These are phyloP conservation scores for Holtermannia corniformis DNA, from an alignment of 768 basidiomycete species.

Conservation along the genomic window DNA sequence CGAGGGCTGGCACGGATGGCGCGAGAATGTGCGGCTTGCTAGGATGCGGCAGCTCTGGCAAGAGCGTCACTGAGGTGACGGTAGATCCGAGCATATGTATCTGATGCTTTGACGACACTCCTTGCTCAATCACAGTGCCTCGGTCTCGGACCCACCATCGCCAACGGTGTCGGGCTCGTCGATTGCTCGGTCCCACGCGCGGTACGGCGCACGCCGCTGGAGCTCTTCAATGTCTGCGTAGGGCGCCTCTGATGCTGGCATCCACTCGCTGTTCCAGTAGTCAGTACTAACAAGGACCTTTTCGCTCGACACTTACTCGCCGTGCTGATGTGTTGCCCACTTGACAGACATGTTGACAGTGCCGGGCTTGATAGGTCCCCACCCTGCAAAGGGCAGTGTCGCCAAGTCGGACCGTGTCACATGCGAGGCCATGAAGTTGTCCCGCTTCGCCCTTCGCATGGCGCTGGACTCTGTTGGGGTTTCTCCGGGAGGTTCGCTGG, in stretches of 20 bases:
- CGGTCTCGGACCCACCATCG: too few species aligned
- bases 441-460: neutral
- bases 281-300: neutral
- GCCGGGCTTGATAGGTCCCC: neutral
- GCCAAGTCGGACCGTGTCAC: neutral
- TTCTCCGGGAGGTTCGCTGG: neutral
- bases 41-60: neutral
- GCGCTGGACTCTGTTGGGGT: neutral
- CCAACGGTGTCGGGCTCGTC: too few species aligned
- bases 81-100: neutral
- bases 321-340: neutral
- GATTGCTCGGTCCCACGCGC: too few species aligned
- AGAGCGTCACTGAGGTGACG: neutral
- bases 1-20: neutral
- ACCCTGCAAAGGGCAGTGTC: neutral
- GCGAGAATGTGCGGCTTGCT: neutral
- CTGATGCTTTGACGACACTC: too few species aligned
- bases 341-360: neutral
- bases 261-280: neutral
- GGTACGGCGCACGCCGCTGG: too few species aligned
- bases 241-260: neutral
- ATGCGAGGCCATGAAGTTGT: neutral
- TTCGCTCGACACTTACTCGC: neutral
- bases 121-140: too few species aligned
- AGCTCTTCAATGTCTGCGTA: neutral